Evolutionary conservation across 2,329 filamentous ascomycete genomes (phyloP).

Genomic region (Amesomyces nigricolor): DNA sequence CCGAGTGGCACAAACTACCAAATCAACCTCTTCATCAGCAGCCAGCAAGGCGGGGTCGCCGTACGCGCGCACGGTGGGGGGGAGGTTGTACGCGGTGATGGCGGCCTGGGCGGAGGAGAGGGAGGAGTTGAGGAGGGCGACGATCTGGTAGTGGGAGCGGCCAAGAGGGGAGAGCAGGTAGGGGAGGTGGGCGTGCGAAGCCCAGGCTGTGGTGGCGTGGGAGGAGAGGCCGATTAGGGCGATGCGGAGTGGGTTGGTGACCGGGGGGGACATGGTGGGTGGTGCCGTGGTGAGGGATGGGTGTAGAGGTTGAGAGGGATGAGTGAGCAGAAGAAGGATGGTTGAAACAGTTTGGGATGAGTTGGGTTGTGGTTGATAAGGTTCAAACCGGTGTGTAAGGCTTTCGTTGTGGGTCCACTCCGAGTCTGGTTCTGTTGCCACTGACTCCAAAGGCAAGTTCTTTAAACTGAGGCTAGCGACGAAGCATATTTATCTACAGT

Average conservation of each 20-base stretch:
- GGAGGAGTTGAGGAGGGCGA: slow-evolving; percentile 48
- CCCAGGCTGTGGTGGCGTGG: slow-evolving; percentile 49
- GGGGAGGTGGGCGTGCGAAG: slow-evolving; percentile 50
- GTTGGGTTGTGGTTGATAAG: no score
- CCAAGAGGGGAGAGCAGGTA: slow-evolving; percentile 48
- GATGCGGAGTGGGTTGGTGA: slow-evolving; percentile 31
- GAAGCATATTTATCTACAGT: no score
- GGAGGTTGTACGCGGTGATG: slow-evolving; percentile 39
- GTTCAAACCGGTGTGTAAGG: no score
- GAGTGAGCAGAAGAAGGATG: no score
- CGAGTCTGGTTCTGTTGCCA: no score
- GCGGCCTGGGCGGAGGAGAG: slow-evolving; percentile 39
- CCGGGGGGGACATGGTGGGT: background rate
- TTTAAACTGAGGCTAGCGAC: no score
- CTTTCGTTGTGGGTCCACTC: no score
- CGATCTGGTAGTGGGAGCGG: slow-evolving; percentile 41
- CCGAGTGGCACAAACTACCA: slow-evolving; percentile 50
- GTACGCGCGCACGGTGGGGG: slow-evolving; percentile 41
- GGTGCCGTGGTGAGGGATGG: background rate
- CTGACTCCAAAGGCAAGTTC: no score
- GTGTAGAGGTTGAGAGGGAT: no score
- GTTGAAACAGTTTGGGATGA: no score
- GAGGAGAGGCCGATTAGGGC: slow-evolving; percentile 55
- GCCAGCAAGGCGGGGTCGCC: slow-evolving; percentile 46
- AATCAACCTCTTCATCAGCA: slow-evolving; percentile 44